Evolutionary conservation across 768 basidiomycete species (phyloP).

Genomic region (Tephrocybe sp.): DNA sequence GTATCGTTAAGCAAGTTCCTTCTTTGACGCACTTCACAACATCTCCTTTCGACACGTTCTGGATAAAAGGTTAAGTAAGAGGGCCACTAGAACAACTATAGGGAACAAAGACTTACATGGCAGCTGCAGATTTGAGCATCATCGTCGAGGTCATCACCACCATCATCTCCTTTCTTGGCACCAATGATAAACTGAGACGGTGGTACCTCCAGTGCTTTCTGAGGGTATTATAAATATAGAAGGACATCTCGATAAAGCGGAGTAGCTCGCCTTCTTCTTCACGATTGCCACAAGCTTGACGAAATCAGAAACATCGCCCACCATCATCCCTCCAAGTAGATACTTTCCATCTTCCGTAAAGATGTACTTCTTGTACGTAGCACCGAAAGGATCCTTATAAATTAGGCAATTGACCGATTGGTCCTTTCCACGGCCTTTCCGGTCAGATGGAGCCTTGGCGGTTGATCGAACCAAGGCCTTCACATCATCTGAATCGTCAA

Average conservation of each 20-base stretch:
- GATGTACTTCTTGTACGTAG: conserved; percentile 75
- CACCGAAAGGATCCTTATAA: conserved; percentile 73
- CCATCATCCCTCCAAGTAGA: conserved; percentile 77
- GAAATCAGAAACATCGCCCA: conserved; percentile 71
- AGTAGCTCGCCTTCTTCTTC: conserved; percentile 56
- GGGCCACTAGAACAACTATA: neutral
- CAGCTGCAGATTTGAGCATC: conserved; percentile 74
- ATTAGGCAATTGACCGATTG: conserved; percentile 56
- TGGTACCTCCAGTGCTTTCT: conserved; percentile 66
- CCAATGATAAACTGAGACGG: conserved; percentile 71
- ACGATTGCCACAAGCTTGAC: conserved; percentile 69
- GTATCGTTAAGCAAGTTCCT: conserved; percentile 45
- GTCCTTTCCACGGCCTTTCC: conserved; percentile 19
- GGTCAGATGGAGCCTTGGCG: neutral
- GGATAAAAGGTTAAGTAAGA: neutral
- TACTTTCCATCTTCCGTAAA: conserved; percentile 72
- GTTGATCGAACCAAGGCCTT: neutral
- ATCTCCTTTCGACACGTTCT: conserved; percentile 61
- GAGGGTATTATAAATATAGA: neutral
- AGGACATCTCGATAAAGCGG: neutral
- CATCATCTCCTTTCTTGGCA: conserved; percentile 47
- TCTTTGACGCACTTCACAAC: conserved; percentile 50
- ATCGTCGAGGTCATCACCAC: conserved; percentile 68
- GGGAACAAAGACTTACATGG: conserved; percentile 28
- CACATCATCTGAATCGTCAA: neutral